Evolutionary conservation across 176 grass and related monocot species (phyloP).

Genomic region (Aegilops longissima): DNA sequence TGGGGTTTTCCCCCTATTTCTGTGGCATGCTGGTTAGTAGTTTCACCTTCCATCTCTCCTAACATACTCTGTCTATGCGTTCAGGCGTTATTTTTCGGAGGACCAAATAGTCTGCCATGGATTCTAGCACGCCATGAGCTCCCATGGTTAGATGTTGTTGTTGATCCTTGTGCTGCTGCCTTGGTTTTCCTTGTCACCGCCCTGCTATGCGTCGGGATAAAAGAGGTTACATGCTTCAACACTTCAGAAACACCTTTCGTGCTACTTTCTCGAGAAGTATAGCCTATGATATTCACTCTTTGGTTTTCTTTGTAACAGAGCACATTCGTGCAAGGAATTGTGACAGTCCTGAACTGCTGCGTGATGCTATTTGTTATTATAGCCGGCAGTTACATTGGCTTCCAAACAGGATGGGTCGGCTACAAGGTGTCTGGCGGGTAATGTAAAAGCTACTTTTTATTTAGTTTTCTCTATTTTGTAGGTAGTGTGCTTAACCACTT

Average conservation of each 20-base stretch:
- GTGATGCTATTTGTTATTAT: constrained; percentile 90
- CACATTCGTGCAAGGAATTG: constrained; percentile 64
- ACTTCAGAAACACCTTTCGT: neutral
- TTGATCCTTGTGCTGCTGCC: constrained; percentile 76
- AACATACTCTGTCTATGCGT: neutral
- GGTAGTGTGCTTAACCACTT: neutral
- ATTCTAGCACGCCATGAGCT: constrained; percentile 63
- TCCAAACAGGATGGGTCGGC: constrained; percentile 83
- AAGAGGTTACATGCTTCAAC: constrained; percentile 55
- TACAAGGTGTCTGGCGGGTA: constrained; percentile 78
- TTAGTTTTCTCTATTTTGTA: neutral
- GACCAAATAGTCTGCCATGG: constrained; percentile 58
- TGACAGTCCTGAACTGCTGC: constrained; percentile 64
- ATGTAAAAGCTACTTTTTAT: constrained; percentile 4
- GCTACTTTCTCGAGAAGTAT: neutral
- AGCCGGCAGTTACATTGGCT: constrained; percentile 72
- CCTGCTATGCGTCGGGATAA: constrained; percentile 71
- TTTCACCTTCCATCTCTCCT: constrained; percentile 6
- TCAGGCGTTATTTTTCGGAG: constrained; percentile 77
- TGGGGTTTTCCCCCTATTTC: neutral
- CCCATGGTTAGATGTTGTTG: constrained; percentile 59
- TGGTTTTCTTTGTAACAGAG: constrained; percentile 37
- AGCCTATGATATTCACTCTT: neutral
- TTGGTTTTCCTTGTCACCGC: constrained; percentile 73
- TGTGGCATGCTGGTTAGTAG: neutral